A percentile compares a stretch with the other conserved stretches of the same genome.
These are phyloP conservation scores for Copromyces sp. DNA, from an alignment of 495 filamentous ascomycete species.

Conservation along the genomic window DNA sequence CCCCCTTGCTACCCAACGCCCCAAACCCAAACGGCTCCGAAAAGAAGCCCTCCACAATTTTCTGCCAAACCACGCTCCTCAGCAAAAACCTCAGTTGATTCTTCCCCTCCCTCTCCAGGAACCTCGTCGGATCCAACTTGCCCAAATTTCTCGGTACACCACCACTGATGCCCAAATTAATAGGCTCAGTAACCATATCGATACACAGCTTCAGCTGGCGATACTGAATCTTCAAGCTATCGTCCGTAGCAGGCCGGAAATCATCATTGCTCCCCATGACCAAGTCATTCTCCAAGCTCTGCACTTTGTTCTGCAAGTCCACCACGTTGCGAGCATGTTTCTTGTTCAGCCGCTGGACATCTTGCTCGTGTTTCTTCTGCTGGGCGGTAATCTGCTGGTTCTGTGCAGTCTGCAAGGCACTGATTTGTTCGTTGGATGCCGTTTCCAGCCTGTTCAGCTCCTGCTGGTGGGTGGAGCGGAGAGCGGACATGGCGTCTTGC, in stretches of 20 bases:
- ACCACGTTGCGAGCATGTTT: constrained; percentile 1
- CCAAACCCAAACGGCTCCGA: constrained; percentile 23
- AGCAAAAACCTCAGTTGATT: constrained; percentile 12
- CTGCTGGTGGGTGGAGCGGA: not conserved
- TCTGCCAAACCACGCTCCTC: constrained; percentile 16
- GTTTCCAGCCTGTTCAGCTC: not conserved
- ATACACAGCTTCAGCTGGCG: constrained; percentile 15
- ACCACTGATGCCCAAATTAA: constrained; percentile 6
- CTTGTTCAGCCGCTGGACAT: not conserved
- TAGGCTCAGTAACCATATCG: constrained; percentile 9
- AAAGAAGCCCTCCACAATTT: constrained; percentile 23
- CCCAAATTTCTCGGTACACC: not conserved
- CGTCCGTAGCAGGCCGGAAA: constrained; percentile 21
- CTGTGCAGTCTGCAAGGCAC: accelerated
- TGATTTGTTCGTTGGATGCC: not conserved
- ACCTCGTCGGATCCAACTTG: constrained; percentile 9
- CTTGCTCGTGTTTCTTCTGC: not conserved
- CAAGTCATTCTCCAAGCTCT: constrained; percentile 15
- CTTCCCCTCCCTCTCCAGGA: constrained; percentile 11
- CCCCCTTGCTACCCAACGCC: constrained; percentile 9
- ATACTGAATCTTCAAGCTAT: constrained; percentile 20
- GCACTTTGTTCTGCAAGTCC: constrained; percentile 2
- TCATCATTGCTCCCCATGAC: constrained; percentile 21
- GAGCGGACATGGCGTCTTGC: not conserved
- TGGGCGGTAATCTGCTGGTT: not conserved